These are phyloP conservation scores for Pleurotus ostreatus DNA, from an alignment of 768 basidiomycete genomes.

Conservation along the genomic window DNA sequence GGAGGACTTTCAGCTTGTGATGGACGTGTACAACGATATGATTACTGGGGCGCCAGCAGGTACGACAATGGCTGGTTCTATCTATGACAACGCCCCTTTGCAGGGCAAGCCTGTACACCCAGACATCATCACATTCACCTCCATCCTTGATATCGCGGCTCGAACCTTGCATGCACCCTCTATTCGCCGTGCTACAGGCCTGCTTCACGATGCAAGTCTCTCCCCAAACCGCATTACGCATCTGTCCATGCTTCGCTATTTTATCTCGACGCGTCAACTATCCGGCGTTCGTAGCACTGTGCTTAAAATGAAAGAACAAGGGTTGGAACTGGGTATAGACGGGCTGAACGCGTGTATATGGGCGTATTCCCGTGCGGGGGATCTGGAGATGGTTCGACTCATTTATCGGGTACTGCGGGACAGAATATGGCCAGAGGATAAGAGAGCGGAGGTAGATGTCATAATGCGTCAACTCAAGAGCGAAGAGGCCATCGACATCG, in stretches of 20 bases:
- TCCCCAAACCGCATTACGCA: constrained; percentile 60
- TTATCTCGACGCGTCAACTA: constrained; percentile 41
- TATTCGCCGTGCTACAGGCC: constrained; percentile 47
- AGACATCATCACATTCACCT: constrained; percentile 68
- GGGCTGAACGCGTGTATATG: constrained; percentile 69
- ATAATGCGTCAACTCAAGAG: constrained; percentile 33
- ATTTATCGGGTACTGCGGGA: constrained; percentile 66
- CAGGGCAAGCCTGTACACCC: constrained; percentile 32
- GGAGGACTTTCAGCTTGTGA: constrained; percentile 56
- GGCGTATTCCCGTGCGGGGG: constrained; percentile 55
- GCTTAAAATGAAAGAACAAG: constrained; percentile 45
- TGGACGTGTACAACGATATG: constrained; percentile 62
- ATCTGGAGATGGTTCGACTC: constrained; percentile 49
- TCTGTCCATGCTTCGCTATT: constrained; percentile 55
- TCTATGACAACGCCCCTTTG: constrained; percentile 3
- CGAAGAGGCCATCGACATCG: constrained; percentile 44
- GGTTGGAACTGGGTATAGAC: constrained; percentile 52
- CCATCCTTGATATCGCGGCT: constrained; percentile 60
- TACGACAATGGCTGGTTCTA: constrained; percentile 17
- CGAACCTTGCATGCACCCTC: constrained; percentile 39
- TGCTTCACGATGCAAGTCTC: constrained; percentile 52
- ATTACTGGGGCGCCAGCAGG: constrained; percentile 41
- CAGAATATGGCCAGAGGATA: constrained; percentile 37
- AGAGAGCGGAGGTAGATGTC: constrained; percentile 25
- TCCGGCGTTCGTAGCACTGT: constrained; percentile 54